phyloP scores from a whole-genome alignment of 768 basidiomycete genomes.

The Trametes cinnabarina region DNA sequence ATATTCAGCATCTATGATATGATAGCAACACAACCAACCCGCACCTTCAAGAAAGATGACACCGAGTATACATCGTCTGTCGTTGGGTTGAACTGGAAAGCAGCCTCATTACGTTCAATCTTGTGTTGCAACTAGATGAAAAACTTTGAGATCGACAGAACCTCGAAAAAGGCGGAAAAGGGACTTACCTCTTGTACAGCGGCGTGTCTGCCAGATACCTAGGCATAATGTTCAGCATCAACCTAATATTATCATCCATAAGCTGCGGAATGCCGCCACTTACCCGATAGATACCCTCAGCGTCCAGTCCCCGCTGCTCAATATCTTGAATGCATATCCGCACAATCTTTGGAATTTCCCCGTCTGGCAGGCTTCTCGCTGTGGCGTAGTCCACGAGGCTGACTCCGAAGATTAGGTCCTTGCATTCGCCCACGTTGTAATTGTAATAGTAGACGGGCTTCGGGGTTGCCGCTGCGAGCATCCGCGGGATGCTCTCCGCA shows the following conservation, averaged over 20 bases:
- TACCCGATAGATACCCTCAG: conserved; percentile 81
- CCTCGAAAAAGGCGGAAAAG: background rate
- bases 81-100: conserved; percentile 68
- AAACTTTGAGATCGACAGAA: background rate
- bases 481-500: conserved; percentile 54
- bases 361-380: conserved; percentile 62
- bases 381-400: conserved; percentile 87
- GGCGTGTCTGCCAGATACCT: conserved; percentile 86
- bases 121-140: conserved; percentile 70
- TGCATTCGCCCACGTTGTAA: conserved; percentile 79
- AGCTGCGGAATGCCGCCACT: conserved; percentile 20
- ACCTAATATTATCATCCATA: background rate
- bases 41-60: conserved; percentile 81
- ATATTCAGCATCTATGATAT: too few relatives aligned
- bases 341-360: conserved; percentile 76
- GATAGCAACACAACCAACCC: background rate
- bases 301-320: conserved; percentile 72
- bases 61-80: conserved; percentile 82
- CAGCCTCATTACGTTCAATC: conserved; percentile 78
- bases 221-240: conserved; percentile 4
- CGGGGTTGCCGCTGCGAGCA: conserved; percentile 63
- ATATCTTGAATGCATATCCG: conserved; percentile 80
- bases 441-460: conserved; percentile 75
- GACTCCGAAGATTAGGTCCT: conserved; percentile 87
- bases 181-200: conserved; percentile 70